Percentiles rank a stretch among this genome's conserved stretches.
phyloP scores from a whole-genome alignment of 2,329 filamentous ascomycete genomes.

The Diplodia corticola region DNA sequence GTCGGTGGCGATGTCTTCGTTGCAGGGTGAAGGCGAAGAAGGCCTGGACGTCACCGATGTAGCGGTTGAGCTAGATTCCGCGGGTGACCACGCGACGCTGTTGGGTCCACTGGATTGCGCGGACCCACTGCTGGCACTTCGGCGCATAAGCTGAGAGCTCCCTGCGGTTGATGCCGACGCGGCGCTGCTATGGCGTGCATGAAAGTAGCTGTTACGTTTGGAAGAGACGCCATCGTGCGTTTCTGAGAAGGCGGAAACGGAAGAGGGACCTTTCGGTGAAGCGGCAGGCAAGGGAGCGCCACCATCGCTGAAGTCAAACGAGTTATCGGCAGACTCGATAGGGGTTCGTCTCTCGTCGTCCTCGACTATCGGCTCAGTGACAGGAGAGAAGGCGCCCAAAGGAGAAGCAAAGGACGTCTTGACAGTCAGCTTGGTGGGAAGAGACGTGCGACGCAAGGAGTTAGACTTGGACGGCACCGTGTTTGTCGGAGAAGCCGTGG shows the following conservation, averaged over 20 bases:
- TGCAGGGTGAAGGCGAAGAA: background rate
- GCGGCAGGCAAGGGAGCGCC: background rate
- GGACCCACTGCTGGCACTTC: background rate
- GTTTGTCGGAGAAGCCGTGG: background rate
- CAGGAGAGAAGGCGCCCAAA: background rate
- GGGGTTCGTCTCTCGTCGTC: conserved; percentile 19
- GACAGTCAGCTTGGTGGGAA: conserved; percentile 11
- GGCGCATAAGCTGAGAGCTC: background rate
- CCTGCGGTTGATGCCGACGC: background rate
- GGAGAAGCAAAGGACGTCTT: conserved; percentile 13
- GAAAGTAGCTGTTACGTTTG: conserved; percentile 1
- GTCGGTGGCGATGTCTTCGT: background rate
- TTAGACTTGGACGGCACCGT: background rate
- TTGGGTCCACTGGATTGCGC: background rate
- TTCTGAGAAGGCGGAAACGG: background rate
- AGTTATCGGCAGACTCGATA: background rate
- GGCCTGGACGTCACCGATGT: background rate
- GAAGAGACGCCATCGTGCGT: background rate
- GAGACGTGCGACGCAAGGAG: conserved; percentile 4
- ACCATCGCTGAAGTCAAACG: background rate
- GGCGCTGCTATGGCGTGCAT: background rate
- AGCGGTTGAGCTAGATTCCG: conserved; percentile 1
- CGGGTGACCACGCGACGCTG: conserved; percentile 5
- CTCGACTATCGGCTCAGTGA: conserved; percentile 17
- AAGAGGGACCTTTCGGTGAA: background rate